A percentile compares a stretch with the other conserved stretches of the same genome.
Conservation (phyloP, 1,284 basidiomycete genomes). For the Baeospora myosura region DNA sequence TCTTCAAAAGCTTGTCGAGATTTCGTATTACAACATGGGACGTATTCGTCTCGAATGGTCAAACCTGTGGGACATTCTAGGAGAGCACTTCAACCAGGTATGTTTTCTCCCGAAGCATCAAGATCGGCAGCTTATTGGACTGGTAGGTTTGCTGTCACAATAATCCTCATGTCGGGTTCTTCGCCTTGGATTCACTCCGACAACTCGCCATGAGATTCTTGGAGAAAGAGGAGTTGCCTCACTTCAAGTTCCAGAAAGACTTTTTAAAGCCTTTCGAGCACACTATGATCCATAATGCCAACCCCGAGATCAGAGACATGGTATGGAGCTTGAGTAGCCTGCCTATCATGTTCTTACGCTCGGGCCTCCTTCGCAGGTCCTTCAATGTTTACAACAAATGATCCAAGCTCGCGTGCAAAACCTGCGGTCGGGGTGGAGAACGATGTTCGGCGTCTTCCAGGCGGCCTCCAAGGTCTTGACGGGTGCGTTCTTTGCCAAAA, state of each 20-base stretch:
- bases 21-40: conserved; percentile 99
- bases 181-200: conserved; percentile 94
- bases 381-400: conserved; percentile 99
- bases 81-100: conserved; percentile 98
- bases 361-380: conserved; percentile 44
- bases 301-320: conserved; percentile 95
- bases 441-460: conserved; percentile 98
- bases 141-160: conserved; percentile 90
- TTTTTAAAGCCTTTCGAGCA: conserved; percentile 98
- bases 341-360: background rate
- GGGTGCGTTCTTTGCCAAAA: conserved; percentile 36
- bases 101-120: conserved; percentile 14
- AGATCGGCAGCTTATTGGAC: conserved; percentile 6
- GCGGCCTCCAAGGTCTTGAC: conserved; percentile 93
- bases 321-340: conserved; percentile 36
- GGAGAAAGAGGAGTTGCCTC: conserved; percentile 95
- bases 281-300: conserved; percentile 94
- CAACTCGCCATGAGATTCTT: conserved; percentile 98
- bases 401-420: conserved; percentile 92
- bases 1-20: conserved; percentile 97
- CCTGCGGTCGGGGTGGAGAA: conserved; percentile 96
- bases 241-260: conserved; percentile 99
- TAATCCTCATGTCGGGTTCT: conserved; percentile 94
- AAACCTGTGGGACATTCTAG: conserved; percentile 95
- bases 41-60: conserved; percentile 99